Base-by-base conservation (phyloP, 495 filamentous ascomycete genomes). In the Penicillium coffeae region DNA sequence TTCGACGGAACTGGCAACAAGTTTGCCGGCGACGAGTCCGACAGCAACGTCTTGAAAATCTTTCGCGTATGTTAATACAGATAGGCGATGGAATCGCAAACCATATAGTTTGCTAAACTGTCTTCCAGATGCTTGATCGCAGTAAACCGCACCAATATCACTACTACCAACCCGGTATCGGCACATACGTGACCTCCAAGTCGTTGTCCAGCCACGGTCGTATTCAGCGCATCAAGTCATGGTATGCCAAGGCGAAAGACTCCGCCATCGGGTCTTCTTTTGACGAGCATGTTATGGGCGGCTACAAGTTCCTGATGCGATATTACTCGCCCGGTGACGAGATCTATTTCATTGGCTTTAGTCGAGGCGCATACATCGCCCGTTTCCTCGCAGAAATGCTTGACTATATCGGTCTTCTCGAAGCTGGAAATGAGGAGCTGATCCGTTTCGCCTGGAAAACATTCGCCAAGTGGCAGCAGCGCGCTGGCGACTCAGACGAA, bases 1-100 rank as follows among this genome's bases (percentile, higher is more conserved):
- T 95, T 95, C 48, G 90, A 95, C 61, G 90, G 90, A 19, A 95
- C 90, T 0, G 89, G 89, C 2, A 93, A 95, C 58, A 88, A 90
- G 55, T 94, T 93, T 59, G 75, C 76, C 21, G 88, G 90, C 8
- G 86, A 88, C 58, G 82, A 86, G 40, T 82, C 81, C 8, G 88
- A 94, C 59, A 93, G 87, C 60, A 94, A 93, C 63, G 90, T 95
- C 48, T 69, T 95, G 37, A 95, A 95, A 64, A 90, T 95, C 20
- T 95, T 85, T 62, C 69, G 76, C 19, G 72, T 75, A 60, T 56
- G 70, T 68, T 21, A 8, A 36, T 32, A 40, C 25, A 37, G 9
- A 49, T 13, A 25, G n/a, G n/a, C 3, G 30, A 45, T n/a, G n/a
- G n/a, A n/a, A n/a, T n/a, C n/a, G n/a, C n/a, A n/a, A n/a, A n/a